Percentiles rank a stretch among this genome's conserved stretches.
phyloP scores from a whole-genome alignment of 805 yeast genomes.

The Ogataea pignaliae region DNA sequence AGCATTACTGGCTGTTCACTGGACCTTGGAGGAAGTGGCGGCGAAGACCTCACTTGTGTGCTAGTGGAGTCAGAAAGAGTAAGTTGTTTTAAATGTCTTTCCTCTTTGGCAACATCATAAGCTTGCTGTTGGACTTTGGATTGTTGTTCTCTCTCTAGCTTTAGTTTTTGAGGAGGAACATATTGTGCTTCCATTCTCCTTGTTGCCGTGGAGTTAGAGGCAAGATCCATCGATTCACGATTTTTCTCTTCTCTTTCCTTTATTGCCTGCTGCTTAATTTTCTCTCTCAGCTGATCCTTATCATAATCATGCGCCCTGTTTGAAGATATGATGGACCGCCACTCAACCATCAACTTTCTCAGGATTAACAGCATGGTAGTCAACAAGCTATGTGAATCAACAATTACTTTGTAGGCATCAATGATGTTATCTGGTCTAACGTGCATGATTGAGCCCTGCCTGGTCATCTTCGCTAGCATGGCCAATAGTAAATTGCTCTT shows the following conservation, averaged over 20 bases:
- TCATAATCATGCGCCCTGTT: constrained; percentile 39
- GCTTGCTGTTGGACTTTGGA: constrained; percentile 20
- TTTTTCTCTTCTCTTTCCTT: constrained; percentile 17
- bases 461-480: constrained; percentile 40
- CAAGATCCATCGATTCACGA: constrained; percentile 3
- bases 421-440: constrained; percentile 33
- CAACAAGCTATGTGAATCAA: constrained; percentile 35
- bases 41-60: constrained; percentile 11
- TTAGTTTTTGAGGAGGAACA: constrained; percentile 21
- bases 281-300: constrained; percentile 26
- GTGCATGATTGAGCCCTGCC: constrained; percentile 35
- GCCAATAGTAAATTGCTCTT: constrained; percentile 48
- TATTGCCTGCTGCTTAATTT: constrained; percentile 18
- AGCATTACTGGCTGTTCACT: too few relatives aligned
- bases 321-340: constrained; percentile 31
- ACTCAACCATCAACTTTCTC: constrained; percentile 35
- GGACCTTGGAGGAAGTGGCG: constrained; percentile 10
- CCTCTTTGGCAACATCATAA: constrained; percentile 23
- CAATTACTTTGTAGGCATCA: constrained; percentile 39
- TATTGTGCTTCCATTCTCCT: constrained; percentile 21
- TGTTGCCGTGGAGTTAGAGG: constrained; percentile 6
- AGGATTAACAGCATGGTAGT: constrained; percentile 28
- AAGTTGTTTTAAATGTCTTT: constrained; percentile 18
- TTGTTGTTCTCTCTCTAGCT: constrained; percentile 22
- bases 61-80: constrained; percentile 2